Evolutionary conservation across 345 rosid genomes (phyloP), one percentile per base, ranked within the genome.

Genomic region (Linum lewisii): DNA sequence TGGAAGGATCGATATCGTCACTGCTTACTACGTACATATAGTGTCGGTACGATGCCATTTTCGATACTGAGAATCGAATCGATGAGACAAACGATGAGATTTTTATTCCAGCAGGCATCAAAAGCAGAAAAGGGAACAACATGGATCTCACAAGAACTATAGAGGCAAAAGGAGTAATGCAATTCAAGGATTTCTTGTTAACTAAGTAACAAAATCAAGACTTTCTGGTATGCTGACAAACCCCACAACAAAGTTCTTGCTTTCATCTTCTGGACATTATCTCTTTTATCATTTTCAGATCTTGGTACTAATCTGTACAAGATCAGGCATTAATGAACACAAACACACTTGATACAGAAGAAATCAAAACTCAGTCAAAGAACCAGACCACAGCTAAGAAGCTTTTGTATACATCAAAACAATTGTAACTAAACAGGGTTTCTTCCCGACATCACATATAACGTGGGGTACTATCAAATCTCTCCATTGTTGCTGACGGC

Each of bases 401-500:
- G 14, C 7, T 29, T 42, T 42, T 16, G 47, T 5, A 42, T 42
- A 42, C 16, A 42, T 11, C 18, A 11, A 11, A 11, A 11, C 18
- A 11, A 42, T n/a, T n/a, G n/a, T n/a, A 16, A 38, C n/a, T n/a
- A 16, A 42, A 16, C 15, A 11, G 47, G 18, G 18, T 42, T 1
- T 6, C 47, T 7, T 42, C 18, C 14, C 47, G 47, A 42, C 42
- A n/a, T 80, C 75, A 75, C n/a, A 53, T 34, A 60, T 68, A 69
- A 54, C 59, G 71, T 21, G 85, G 79, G 54, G 54, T 55, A 25
- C 74, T 29, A 29, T 29, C 70, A 22, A 66, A 69, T 65, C 61
- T 81, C 32, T 77, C 76, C 36, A 69, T 66, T 18, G 86, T 66
- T 14, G 86, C 70, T 0, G 83, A 84, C 59, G 99, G 99, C 66